Percentiles rank a stretch among this genome's conserved stretches.
Conservation (phyloP, 805 yeast species). For the Yarrowia hollandica region DNA sequence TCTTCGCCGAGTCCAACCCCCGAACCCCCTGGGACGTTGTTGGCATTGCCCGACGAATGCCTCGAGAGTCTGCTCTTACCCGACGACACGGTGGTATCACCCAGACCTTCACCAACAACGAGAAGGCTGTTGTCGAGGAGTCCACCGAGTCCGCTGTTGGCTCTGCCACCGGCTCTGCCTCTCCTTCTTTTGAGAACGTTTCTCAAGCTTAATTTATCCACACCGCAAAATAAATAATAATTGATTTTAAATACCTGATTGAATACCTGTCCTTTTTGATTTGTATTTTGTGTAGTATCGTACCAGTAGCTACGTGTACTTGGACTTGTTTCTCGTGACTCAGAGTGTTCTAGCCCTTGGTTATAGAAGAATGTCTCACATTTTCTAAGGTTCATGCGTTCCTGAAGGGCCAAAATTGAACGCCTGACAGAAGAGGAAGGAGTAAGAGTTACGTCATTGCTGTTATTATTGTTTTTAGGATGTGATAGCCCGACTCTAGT, state of each 20-base stretch:
- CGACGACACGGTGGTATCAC: neutral
- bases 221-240: neutral
- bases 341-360: too few relatives aligned
- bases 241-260: neutral
- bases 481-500: too few relatives aligned
- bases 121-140: constrained; percentile 22
- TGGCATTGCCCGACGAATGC: constrained; percentile 41
- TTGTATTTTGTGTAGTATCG: too few relatives aligned
- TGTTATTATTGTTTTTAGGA: too few relatives aligned
- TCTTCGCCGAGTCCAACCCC: constrained; percentile 37
- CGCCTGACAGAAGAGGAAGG: neutral
- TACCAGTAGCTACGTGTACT: too few relatives aligned
- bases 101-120: constrained; percentile 32
- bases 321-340: too few relatives aligned
- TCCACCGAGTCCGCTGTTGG: constrained; percentile 13
- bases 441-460: neutral
- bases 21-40: constrained; percentile 49
- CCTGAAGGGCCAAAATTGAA: neutral
- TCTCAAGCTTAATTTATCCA: constrained; percentile 22
- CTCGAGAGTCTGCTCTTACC: constrained; percentile 42
- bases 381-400: too few relatives aligned
- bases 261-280: too few relatives aligned
- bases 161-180: constrained; percentile 30
- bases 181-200: constrained; percentile 29
- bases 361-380: too few relatives aligned